Evolutionary conservation across 2,329 filamentous ascomycete species (phyloP).

Genomic region (Arachnopeziza araneosa): DNA sequence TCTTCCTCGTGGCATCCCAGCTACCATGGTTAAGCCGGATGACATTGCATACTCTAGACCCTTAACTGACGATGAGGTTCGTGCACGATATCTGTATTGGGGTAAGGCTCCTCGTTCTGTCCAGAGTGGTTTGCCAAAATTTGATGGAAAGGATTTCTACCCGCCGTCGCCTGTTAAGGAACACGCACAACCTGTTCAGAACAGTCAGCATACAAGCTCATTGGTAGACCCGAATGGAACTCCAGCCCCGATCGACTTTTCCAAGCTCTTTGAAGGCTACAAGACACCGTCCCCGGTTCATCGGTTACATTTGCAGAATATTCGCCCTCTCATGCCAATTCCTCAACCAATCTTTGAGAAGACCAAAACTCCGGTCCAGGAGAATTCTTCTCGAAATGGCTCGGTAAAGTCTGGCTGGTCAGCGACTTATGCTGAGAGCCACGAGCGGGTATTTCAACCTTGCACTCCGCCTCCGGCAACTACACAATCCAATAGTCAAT

Average conservation of each 20-base stretch:
- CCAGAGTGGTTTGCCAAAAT: slow-evolving; percentile 51
- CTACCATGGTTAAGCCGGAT: slow-evolving; percentile 36
- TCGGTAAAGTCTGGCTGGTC: background rate
- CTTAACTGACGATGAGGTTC: slow-evolving; percentile 53
- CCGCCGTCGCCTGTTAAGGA: slow-evolving; percentile 48
- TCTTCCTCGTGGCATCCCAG: slow-evolving; percentile 40
- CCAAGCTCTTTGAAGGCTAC: background rate
- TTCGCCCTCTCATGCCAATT: background rate
- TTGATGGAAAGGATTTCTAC: slow-evolving; percentile 61
- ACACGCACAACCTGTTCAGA: background rate
- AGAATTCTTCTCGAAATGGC: background rate
- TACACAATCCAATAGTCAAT: background rate
- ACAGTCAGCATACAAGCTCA: background rate
- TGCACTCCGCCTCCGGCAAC: background rate
- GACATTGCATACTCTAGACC: slow-evolving; percentile 52
- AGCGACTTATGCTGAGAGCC: background rate
- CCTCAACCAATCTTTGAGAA: background rate
- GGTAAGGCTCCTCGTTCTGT: slow-evolving; percentile 47
- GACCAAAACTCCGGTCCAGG: background rate
- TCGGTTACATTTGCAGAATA: background rate
- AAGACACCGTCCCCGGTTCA: background rate
- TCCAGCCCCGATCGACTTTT: background rate
- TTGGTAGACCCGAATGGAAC: background rate
- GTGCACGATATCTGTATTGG: slow-evolving; percentile 56
- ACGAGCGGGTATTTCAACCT: background rate